A percentile compares a stretch with the other conserved stretches of the same genome.
phyloP scores from a whole-genome alignment of 352 stramenopile species.

The Hyaloperonospora arabidopsidis region DNA sequence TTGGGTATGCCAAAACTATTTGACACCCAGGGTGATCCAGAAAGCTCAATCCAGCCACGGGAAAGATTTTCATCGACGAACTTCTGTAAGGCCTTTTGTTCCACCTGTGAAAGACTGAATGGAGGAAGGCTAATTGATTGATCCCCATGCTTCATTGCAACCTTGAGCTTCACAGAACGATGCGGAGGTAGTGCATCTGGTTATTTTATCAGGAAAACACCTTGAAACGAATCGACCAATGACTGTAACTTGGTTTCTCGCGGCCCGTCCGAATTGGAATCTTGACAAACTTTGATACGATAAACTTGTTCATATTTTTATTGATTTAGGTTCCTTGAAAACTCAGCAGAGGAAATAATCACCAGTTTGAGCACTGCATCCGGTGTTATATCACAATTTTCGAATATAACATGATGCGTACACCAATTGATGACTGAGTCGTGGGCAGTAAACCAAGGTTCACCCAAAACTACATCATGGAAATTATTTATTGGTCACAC shows the following conservation, averaged over 20 bases:
- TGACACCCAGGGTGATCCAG: neutral
- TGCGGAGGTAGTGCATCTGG: slow-evolving; percentile 1
- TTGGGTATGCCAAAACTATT: neutral
- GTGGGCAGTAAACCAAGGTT: neutral
- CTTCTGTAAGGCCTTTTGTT: neutral
- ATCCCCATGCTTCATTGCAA: neutral
- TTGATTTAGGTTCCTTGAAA: neutral
- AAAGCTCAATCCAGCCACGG: neutral
- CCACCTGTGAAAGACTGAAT: neutral
- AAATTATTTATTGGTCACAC: neutral
- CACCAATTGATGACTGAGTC: neutral
- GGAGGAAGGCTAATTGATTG: neutral
- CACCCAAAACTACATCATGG: neutral
- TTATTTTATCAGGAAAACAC: neutral
- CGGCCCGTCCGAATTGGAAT: neutral
- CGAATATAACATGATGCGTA: neutral
- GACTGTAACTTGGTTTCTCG: neutral
- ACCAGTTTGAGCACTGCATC: neutral
- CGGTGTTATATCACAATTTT: neutral
- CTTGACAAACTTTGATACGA: neutral
- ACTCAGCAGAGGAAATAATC: neutral
- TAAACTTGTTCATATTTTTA: neutral
- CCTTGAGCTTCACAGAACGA: neutral
- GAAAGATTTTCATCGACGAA: neutral
- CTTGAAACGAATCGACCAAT: neutral